phyloP scores from a whole-genome alignment of 108 stramenopile genomes.

The Conticribra guillardii region DNA sequence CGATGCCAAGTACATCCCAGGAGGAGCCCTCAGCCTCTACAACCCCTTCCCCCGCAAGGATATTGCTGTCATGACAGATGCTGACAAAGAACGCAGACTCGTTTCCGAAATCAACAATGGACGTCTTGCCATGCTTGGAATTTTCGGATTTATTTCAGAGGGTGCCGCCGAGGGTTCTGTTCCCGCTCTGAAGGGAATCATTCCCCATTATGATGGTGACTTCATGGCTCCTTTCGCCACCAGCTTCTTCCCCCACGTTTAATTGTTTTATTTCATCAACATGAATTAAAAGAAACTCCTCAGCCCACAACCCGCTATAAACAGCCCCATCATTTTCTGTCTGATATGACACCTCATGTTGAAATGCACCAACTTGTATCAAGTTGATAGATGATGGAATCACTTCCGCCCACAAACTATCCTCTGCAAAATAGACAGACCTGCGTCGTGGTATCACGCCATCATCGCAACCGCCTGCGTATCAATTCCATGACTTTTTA shows the following conservation, averaged over 20 bases:
- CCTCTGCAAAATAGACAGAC: no score
- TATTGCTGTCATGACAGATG: slow-evolving; percentile 29
- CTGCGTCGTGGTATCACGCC: no score
- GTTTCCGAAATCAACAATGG: slow-evolving; percentile 64
- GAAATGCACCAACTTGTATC: no score
- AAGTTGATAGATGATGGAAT: no score
- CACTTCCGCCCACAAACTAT: no score
- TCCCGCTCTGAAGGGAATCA: slow-evolving; percentile 40
- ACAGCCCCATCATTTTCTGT: no score
- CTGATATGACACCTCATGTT: no score
- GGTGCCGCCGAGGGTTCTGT: slow-evolving; percentile 40
- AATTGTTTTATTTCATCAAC: not conserved
- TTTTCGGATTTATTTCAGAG: slow-evolving; percentile 47
- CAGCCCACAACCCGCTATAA: no score
- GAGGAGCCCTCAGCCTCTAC: slow-evolving; percentile 57
- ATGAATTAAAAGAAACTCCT: not conserved
- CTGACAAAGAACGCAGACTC: slow-evolving; percentile 42
- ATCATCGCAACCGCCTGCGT: no score
- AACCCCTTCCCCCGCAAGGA: slow-evolving; percentile 51
- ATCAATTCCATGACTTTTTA: not conserved
- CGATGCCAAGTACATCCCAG: slow-evolving; percentile 45
- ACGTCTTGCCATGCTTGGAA: slow-evolving; percentile 56
- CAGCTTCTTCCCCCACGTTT: slow-evolving; percentile 15
- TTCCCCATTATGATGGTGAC: slow-evolving; percentile 43
- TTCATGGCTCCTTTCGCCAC: slow-evolving; percentile 51